phyloP scores from a whole-genome alignment of 2,329 filamentous ascomycete species.

The Alternaria burnsii region DNA sequence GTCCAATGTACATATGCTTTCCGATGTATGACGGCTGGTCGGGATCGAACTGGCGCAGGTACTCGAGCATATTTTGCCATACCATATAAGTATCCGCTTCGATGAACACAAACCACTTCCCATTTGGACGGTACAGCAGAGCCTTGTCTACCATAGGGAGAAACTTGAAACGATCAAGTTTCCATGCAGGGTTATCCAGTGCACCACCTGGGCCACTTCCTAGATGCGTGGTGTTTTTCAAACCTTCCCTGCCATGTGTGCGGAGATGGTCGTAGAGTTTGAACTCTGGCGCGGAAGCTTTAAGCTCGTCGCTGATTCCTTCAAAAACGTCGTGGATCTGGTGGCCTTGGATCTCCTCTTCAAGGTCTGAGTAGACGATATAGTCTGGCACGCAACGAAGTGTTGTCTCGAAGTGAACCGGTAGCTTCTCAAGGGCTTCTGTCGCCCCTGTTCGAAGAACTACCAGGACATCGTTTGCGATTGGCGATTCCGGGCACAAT shows the following conservation, averaged over 20 bases:
- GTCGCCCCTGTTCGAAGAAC: conserved; percentile 65
- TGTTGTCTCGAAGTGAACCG: conserved; percentile 49
- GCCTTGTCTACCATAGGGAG: conserved; percentile 43
- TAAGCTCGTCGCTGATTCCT: conserved; percentile 33
- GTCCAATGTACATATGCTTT: conserved; percentile 61
- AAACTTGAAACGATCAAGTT: conserved; percentile 47
- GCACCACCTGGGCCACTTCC: conserved; percentile 16
- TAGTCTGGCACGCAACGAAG: conserved; percentile 43
- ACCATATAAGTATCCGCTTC: conserved; percentile 66
- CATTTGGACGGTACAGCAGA: conserved; percentile 48
- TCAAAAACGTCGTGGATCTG: conserved; percentile 42
- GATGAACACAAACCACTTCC: conserved; percentile 67
- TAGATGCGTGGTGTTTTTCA: conserved; percentile 25
- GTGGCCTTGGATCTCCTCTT: conserved; percentile 36
- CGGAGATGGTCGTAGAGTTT: conserved; percentile 41
- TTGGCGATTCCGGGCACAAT: conserved; percentile 2
- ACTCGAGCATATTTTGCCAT: conserved; percentile 61
- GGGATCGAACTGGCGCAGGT: conserved; percentile 60
- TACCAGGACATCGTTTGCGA: conserved; percentile 57
- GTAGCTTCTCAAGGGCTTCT: conserved; percentile 62
- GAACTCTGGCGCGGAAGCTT: conserved; percentile 38
- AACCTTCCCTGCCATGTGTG: conserved; percentile 33
- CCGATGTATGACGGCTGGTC: conserved; percentile 60
- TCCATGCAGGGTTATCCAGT: conserved; percentile 28
- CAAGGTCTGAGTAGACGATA: conserved; percentile 46